A percentile compares a stretch with the other conserved stretches of the same genome.
Conservation (phyloP, 768 basidiomycete genomes). For the Mycena metata region DNA sequence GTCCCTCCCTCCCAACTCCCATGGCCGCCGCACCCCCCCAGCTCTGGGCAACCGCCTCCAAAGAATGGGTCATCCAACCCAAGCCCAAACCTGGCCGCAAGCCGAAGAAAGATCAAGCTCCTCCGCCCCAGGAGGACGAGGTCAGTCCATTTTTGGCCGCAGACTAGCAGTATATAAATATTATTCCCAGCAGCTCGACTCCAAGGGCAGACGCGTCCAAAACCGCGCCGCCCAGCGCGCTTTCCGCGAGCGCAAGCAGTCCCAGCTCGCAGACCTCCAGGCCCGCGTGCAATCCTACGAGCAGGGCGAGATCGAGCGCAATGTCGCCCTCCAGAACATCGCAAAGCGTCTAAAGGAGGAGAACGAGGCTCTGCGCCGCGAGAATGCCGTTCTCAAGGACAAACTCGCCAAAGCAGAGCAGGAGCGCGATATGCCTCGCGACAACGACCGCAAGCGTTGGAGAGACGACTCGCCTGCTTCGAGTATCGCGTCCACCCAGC, state of each 20-base stretch:
- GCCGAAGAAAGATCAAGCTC: slow-evolving; percentile 77
- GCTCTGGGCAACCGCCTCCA: slow-evolving; percentile 70
- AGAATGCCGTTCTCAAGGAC: slow-evolving; percentile 74
- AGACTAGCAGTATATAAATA: slow-evolving; percentile 21
- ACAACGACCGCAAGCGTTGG: slow-evolving; percentile 69
- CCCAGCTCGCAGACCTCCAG: slow-evolving; percentile 89
- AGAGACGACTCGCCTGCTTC: slow-evolving; percentile 64
- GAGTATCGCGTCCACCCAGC: slow-evolving; percentile 38
- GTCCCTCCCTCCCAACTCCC: slow-evolving; percentile 61
- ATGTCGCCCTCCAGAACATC: slow-evolving; percentile 84
- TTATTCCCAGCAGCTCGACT: slow-evolving; percentile 53
- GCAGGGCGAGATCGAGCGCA: slow-evolving; percentile 91
- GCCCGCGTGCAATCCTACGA: slow-evolving; percentile 88
- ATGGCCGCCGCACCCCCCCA: slow-evolving; percentile 25
- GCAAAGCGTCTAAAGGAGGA: slow-evolving; percentile 91
- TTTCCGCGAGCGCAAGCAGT: slow-evolving; percentile 90
- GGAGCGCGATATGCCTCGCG: slow-evolving; percentile 46
- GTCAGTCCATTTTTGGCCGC: slow-evolving; percentile 51
- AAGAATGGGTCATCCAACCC: slow-evolving; percentile 90
- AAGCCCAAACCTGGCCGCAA: slow-evolving; percentile 91
- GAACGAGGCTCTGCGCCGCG: slow-evolving; percentile 78
- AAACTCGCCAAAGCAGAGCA: slow-evolving; percentile 59
- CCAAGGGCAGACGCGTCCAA: slow-evolving; percentile 79
- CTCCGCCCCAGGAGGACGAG: slow-evolving; percentile 59
- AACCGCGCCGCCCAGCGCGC: slow-evolving; percentile 92